A percentile compares a stretch with the other conserved stretches of the same genome.
These are phyloP conservation scores for Crassisporium funariophilum DNA, from an alignment of 768 basidiomycete genomes.

Conservation along the genomic window DNA sequence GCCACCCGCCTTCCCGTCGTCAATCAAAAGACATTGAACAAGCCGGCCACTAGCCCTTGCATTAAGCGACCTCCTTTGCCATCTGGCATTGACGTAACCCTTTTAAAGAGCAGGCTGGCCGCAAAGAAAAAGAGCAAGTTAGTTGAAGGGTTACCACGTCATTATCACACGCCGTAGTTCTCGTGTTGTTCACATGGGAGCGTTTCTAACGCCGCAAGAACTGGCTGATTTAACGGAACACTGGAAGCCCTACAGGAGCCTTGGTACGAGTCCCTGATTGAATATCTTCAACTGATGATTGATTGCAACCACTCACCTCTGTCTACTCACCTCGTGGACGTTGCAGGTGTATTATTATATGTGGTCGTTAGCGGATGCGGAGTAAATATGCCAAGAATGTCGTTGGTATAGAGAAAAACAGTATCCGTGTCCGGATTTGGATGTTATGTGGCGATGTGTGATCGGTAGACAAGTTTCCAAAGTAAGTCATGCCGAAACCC, in stretches of 20 bases:
- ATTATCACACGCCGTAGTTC: conserved; percentile 14
- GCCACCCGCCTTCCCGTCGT: conserved; percentile 68
- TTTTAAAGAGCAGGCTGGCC: conserved; percentile 60
- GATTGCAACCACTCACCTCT: no score
- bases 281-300: neutral
- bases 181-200: conserved; percentile 47
- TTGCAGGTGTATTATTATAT: conserved; percentile 78
- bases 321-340: conserved; percentile 2
- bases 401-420: neutral
- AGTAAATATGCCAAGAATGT: conserved; percentile 10
- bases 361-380: conserved; percentile 72
- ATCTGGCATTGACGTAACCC: conserved; percentile 54
- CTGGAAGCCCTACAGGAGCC: conserved; percentile 83
- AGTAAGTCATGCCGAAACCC: conserved; percentile 21
- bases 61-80: conserved; percentile 47
- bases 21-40: conserved; percentile 58
- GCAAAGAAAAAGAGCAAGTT: conserved; percentile 78
- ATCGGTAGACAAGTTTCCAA: conserved; percentile 16
- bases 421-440: conserved; percentile 1
- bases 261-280: conserved; percentile 47
- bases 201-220: conserved; percentile 75
- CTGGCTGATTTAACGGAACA: conserved; percentile 75
- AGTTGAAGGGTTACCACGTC: conserved; percentile 22
- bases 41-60: conserved; percentile 27
- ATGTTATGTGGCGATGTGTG: conserved; percentile 4